These are phyloP conservation scores for Phytopythium kandeliae DNA, from an alignment of 352 stramenopile species.

Conservation along the genomic window DNA sequence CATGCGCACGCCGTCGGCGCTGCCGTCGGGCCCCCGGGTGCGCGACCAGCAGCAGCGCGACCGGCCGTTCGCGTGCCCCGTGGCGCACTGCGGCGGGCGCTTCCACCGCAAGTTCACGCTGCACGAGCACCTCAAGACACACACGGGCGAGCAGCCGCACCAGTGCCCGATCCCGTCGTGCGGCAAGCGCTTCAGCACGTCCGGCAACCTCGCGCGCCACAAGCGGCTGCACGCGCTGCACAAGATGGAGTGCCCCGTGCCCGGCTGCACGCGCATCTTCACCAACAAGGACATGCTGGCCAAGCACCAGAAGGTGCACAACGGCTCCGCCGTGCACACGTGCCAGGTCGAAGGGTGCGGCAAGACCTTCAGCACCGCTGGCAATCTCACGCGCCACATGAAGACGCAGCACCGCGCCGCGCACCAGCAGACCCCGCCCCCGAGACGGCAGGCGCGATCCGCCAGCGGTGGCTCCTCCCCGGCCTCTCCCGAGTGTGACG, in stretches of 20 bases:
- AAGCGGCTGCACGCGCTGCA: conserved; percentile 57
- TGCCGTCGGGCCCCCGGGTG: conserved; percentile 10
- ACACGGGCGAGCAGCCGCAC: conserved; percentile 72
- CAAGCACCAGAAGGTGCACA: conserved; percentile 53
- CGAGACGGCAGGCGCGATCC: no score
- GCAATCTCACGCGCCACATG: conserved; percentile 59
- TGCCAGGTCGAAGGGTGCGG: conserved; percentile 42
- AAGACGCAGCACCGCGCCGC: conserved; percentile 45
- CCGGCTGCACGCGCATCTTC: conserved; percentile 45
- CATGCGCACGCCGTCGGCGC: conserved; percentile 1
- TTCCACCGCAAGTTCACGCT: conserved; percentile 73
- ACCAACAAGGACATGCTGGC: conserved; percentile 51
- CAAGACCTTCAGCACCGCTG: conserved; percentile 57
- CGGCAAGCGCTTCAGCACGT: conserved; percentile 60
- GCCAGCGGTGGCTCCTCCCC: background rate
- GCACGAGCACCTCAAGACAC: conserved; percentile 73
- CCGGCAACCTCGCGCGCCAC: conserved; percentile 57
- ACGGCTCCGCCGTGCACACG: conserved; percentile 42
- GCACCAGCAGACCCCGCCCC: conserved; percentile 1
- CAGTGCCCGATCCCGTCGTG: conserved; percentile 44
- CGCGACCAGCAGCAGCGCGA: conserved; percentile 21
- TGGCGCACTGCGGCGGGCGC: conserved; percentile 22
- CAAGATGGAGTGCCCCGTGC: conserved; percentile 48
- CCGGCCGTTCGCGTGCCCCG: conserved; percentile 22
- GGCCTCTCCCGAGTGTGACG: background rate